Percentiles rank a stretch among this genome's conserved stretches.
Evolutionary conservation across 2,329 filamentous ascomycete species (phyloP).

Genomic region (Pseudogymnoascus pannorum): DNA sequence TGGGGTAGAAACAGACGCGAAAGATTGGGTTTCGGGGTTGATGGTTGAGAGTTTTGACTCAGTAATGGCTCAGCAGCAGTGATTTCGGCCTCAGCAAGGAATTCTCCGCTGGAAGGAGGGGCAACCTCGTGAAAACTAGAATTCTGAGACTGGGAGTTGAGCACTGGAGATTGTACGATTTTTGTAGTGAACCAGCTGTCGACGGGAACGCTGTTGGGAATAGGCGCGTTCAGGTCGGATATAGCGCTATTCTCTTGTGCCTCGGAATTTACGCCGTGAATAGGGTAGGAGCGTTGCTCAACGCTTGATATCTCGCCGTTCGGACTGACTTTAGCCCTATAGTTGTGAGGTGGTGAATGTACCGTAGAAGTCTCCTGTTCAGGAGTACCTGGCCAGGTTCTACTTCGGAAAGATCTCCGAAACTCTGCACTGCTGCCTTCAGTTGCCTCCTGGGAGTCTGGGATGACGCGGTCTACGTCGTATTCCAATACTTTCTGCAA

Average conservation of each 20-base stretch:
- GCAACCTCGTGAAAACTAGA: conserved; percentile 2
- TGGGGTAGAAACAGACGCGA: conserved; percentile 3
- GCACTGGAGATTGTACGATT: not conserved
- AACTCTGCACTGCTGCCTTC: conserved; percentile 18
- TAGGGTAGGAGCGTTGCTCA: not conserved
- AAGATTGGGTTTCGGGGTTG: not conserved
- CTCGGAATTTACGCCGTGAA: not conserved
- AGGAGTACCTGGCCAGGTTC: not conserved
- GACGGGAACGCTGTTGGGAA: not conserved
- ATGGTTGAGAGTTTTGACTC: not conserved
- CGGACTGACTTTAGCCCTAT: not conserved
- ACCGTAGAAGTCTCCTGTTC: not conserved
- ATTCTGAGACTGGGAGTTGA: not conserved
- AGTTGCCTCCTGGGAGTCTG: conserved; percentile 28
- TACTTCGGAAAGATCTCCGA: conserved; percentile 16
- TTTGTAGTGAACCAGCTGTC: conserved; percentile 7
- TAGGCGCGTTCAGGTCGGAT: not conserved
- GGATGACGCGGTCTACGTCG: conserved; percentile 22
- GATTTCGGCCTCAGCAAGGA: not conserved
- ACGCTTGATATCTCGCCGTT: not conserved
- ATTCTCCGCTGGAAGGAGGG: not conserved
- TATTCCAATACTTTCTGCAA: conserved; percentile 4
- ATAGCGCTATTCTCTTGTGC: not conserved
- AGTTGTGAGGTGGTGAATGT: not conserved
- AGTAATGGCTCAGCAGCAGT: not conserved